A percentile compares a stretch with the other conserved stretches of the same genome.
Conservation (phyloP, 1,284 basidiomycete genomes). For the Ganoderma boninense region DNA sequence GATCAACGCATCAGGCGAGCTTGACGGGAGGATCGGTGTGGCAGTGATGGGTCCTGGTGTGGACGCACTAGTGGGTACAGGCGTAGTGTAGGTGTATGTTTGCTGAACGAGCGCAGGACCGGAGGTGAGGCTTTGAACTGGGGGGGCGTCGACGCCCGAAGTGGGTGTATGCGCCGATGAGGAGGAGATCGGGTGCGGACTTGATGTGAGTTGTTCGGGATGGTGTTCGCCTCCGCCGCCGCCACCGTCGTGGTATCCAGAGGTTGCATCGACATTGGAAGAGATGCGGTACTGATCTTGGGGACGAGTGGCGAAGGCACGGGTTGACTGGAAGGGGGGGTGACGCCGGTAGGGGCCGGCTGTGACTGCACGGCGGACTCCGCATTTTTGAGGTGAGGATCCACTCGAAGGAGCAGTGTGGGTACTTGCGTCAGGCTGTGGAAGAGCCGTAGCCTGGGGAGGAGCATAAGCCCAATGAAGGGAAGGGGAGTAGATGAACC, state of each 20-base stretch:
- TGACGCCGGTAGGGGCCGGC: slow-evolving; percentile 3
- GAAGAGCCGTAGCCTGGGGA: not conserved
- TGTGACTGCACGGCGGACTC: slow-evolving; percentile 8
- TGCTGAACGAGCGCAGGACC: not conserved
- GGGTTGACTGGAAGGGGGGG: slow-evolving; percentile 22
- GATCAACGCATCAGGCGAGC: not conserved
- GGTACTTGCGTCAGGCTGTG: no score
- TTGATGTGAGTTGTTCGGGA: not conserved
- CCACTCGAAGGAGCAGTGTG: not conserved
- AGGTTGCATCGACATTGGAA: slow-evolving; percentile 5
- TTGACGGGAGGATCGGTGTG: slow-evolving; percentile 1
- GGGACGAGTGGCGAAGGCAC: slow-evolving; percentile 15
- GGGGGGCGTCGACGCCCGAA: not conserved
- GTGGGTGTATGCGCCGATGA: not conserved
- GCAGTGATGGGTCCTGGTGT: slow-evolving; percentile 3
- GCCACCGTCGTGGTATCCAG: not conserved
- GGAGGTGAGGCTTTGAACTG: not conserved
- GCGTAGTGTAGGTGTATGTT: not conserved
- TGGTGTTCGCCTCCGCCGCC: not conserved
- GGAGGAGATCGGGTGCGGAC: not conserved
- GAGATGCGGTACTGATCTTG: slow-evolving; percentile 16
- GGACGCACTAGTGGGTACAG: not conserved
- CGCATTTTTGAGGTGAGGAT: slow-evolving; percentile 13
- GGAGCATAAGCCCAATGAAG: not conserved
- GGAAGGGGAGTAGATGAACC: slow-evolving; percentile 2